Evolutionary conservation across 1,284 basidiomycete genomes (phyloP).

Genomic region (Cutaneotrichosporon sp.): DNA sequence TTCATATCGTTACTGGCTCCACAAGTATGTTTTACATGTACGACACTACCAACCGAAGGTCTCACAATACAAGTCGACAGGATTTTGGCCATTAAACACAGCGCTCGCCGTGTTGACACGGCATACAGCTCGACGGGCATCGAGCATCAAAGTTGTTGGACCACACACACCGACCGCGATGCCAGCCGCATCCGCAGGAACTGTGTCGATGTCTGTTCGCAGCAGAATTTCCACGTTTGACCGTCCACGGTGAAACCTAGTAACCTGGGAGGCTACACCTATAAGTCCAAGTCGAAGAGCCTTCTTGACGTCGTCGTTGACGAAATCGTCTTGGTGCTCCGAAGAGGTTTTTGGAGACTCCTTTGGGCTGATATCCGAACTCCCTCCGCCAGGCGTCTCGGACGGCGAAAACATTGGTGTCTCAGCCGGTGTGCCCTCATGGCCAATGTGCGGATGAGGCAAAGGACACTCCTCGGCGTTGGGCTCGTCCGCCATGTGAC

Average conservation of each 20-base stretch:
- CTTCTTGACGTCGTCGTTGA: constrained; percentile 1
- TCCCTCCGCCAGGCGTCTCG: neutral
- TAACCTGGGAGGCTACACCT: neutral
- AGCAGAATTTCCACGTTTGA: constrained; percentile 11
- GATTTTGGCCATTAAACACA: constrained; percentile 24
- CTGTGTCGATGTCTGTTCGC: constrained; percentile 6
- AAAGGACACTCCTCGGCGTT: neutral
- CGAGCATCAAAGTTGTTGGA: constrained; percentile 18
- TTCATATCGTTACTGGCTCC: no score
- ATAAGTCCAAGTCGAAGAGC: neutral
- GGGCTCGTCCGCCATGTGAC: constrained; percentile 8
- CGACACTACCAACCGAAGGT: constrained; percentile 34
- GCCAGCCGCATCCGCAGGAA: constrained; percentile 2
- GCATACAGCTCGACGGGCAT: constrained; percentile 21
- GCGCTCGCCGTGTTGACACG: constrained; percentile 15
- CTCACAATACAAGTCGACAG: constrained; percentile 25
- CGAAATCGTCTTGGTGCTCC: neutral
- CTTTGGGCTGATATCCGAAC: neutral
- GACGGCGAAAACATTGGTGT: neutral
- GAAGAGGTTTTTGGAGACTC: neutral
- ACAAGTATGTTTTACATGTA: no score
- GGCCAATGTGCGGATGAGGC: neutral
- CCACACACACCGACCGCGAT: constrained; percentile 24
- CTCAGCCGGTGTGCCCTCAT: neutral
- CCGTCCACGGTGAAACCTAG: constrained; percentile 14